Evolutionary conservation across 164 flowering plant species (phyloP), one percentile per base, ranked within the genome.

Genomic region (Buxus sempervirens): DNA sequence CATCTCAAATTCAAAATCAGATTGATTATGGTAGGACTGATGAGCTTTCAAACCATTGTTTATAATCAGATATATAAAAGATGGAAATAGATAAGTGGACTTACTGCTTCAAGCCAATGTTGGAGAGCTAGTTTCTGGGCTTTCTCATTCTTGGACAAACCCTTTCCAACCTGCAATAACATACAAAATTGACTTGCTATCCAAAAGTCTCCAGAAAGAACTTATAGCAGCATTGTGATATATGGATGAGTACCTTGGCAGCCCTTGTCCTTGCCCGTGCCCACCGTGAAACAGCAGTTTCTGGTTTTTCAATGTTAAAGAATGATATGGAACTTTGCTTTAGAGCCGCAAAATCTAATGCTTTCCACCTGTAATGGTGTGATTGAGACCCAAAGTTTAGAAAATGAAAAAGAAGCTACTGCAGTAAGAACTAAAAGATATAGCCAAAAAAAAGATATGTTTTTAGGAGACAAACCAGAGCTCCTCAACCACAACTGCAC

Each of bases 71-170:
- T 57, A 9, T 51, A 32, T 41, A 45, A 45, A 45, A 45, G 22
- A 53, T 42, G 20, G 70, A 57, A 25, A 25, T 16, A 23, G 28
- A 21, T 18, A 16, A 25, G 26, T 14, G 49, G 55, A 60, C 89
- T 85, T 79, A 89, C 96, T 53, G 96, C 93, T 81, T 90, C 96
- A 73, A 90, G 96, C 96, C 96, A 90, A 71, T 90, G 91, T 55
- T 76, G 79, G 22, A 88, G 73, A 10, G 91, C 91, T 49, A 90
- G 75, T 65, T 86, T 85, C 64, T 80, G 88, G 70, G 93, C 96
- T 69, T 86, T 90, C 71, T 88, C 90, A 70, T 85, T 86, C 78
- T 90, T 90, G 18, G 82, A 82, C 60, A 90, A 71, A 32, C 96
- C 96, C 62, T 90, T 90, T 9, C 92, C 96, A 55, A 90, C 88